Evolutionary conservation across 2,329 filamentous ascomycete genomes (phyloP).

Genomic region (Ceratocystiopsis brevicomis): DNA sequence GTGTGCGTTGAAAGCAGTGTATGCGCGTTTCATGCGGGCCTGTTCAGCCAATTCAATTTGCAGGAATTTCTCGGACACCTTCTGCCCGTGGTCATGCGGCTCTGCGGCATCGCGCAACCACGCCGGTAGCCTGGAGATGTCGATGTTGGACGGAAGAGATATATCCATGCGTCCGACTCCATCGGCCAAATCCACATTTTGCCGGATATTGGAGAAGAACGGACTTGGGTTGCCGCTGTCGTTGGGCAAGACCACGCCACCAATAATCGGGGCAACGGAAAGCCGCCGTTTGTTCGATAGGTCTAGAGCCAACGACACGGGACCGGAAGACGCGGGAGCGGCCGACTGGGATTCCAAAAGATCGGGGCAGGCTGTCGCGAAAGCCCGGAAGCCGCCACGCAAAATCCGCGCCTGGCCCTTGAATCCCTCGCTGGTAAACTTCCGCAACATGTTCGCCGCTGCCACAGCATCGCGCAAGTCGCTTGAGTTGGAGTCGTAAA

Average conservation of each 20-base stretch:
- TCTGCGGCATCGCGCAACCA: constrained; percentile 61
- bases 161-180: constrained; percentile 72
- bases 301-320: constrained; percentile 31
- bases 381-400: constrained; percentile 62
- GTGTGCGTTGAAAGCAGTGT: constrained; percentile 28
- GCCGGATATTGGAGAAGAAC: constrained; percentile 90
- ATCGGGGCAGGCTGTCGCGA: constrained; percentile 46
- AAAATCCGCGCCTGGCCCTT: constrained; percentile 55
- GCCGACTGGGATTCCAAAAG: constrained; percentile 36
- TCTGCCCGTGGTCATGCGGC: constrained; percentile 53
- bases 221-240: constrained; percentile 55
- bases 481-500: constrained; percentile 65
- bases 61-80: constrained; percentile 67
- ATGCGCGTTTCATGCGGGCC: constrained; percentile 74
- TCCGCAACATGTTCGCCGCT: constrained; percentile 76
- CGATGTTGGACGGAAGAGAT: constrained; percentile 25
- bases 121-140: constrained; percentile 38
- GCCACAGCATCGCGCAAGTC: constrained; percentile 64
- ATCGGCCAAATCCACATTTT: constrained; percentile 87
- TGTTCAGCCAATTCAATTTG: constrained; percentile 71
- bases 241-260: constrained; percentile 66
- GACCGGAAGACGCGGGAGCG: constrained; percentile 14
- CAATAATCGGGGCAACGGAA: constrained; percentile 56
- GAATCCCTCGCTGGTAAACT: constrained; percentile 76
- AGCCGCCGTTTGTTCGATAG: constrained; percentile 24